Base-by-base conservation (phyloP, 306 rosid genomes). In the Citrullus colocynthis region DNA sequence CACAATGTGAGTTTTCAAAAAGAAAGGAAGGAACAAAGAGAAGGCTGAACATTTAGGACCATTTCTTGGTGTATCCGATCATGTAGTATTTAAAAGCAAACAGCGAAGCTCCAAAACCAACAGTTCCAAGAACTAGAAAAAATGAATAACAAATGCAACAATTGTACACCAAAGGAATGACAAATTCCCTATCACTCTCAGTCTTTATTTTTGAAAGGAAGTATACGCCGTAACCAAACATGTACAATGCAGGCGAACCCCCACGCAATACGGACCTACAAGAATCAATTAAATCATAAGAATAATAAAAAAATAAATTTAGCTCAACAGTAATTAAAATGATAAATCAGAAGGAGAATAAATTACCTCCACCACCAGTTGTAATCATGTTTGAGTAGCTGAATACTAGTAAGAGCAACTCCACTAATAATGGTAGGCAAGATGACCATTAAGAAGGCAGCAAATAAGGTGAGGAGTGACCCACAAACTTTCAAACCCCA, bases 341-440 rank as follows among this genome's bases (percentile, higher is more conserved):
- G 28, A 24, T 24, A 24, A 24, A 24, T 24, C 28, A 24, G 28
- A 24, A 24, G 0, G 1, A 24, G 15, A 45, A 44, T 39, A 2
- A 21, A 48, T 51, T 84, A 84, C 80, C 77, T 81, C 77, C 80
- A 81, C 77, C 83, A 70, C 78, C 83, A 84, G 0, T 80, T 48
- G 21, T 78, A 32, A 57, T 84, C 82, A 30, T 78, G 3, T 18
- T 37, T 39, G 34, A 36, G 48, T 20, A 80, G 60, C 44, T 83
- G 81, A 13, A 45, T 20, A 58, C 21, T 16, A 5, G 84, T 71
- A 42, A 54, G 58, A 2, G 48, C 42, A 15, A 74, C 1, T 24
- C 74, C 80, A 9, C 49, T 9, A 1, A 56, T 2, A 21, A 55
- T n/a, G 65, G 77, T 80, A 18, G 42, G 2, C 1, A 12, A 0